phyloP scores from a whole-genome alignment of 352 stramenopile genomes.

The Phytophthora fragariaefolia region DNA sequence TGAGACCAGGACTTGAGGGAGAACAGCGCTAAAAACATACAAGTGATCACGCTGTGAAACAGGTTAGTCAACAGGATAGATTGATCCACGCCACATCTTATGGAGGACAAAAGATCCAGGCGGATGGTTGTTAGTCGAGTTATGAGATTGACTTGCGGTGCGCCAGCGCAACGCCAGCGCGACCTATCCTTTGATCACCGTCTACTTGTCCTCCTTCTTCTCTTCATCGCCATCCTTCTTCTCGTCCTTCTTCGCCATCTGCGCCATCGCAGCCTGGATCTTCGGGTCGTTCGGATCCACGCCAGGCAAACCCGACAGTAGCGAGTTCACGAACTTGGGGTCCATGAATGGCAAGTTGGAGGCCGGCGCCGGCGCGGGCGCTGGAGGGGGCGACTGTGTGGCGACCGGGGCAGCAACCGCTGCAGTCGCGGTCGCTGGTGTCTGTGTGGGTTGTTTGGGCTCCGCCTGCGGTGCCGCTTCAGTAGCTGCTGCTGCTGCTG shows the following conservation, averaged over 20 bases:
- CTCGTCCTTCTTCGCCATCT: conserved; percentile 85
- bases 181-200: conserved; percentile 11
- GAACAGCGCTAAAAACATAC: conserved; percentile 14
- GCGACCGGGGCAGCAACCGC: conserved; percentile 24
- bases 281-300: conserved; percentile 94
- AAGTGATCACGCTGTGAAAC: conserved; percentile 8
- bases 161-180: conserved; percentile 13
- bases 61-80: conserved; percentile 19
- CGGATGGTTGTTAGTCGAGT: conserved; percentile 19
- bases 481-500: conserved; percentile 57
- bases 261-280: conserved; percentile 91
- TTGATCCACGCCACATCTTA: conserved; percentile 13
- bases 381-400: conserved; percentile 55
- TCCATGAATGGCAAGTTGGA: conserved; percentile 91
- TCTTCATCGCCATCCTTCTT: conserved; percentile 85
- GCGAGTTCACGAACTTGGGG: conserved; percentile 89
- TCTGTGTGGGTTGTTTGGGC: conserved; percentile 50
- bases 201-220: conserved; percentile 89
- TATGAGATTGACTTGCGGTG: conserved; percentile 29
- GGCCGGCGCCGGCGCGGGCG: conserved; percentile 74
- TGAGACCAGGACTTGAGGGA: conserved; percentile 30
- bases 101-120: conserved; percentile 2
- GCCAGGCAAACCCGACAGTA: conserved; percentile 88
- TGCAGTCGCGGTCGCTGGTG: conserved; percentile 27
- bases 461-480: conserved; percentile 35